Evolutionary conservation across 768 basidiomycete genomes (phyloP).

Genomic region (Suillus plorans): DNA sequence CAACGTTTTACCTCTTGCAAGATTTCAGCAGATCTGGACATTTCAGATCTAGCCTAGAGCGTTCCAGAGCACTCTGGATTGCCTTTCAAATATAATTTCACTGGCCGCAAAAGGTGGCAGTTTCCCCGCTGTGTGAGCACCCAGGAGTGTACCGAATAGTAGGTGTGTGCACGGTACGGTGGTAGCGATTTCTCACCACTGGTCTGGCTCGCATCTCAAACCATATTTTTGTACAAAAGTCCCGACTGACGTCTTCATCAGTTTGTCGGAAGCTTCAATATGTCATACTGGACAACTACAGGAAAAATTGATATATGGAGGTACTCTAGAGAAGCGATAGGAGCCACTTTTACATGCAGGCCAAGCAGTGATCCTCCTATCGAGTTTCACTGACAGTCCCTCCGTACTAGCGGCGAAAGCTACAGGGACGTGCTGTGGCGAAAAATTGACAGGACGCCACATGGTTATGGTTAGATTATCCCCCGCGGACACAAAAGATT

Average conservation of each 20-base stretch:
- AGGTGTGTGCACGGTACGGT: background rate
- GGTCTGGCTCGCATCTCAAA: background rate
- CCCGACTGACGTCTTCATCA: background rate
- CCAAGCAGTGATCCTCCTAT: background rate
- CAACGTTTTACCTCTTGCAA: no score
- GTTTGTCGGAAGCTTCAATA: background rate
- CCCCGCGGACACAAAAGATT: background rate
- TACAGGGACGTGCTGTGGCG: background rate
- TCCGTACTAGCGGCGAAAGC: background rate
- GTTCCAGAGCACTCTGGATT: no score
- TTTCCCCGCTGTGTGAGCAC: background rate
- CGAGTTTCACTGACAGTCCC: background rate
- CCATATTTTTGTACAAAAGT: background rate
- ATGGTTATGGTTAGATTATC: background rate
- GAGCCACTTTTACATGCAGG: background rate
- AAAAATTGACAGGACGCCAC: background rate
- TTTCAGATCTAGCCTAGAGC: no score
- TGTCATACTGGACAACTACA: background rate
- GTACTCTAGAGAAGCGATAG: background rate
- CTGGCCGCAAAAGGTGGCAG: no score
- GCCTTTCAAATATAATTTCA: no score
- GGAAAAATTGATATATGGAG: background rate
- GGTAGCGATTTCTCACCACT: background rate
- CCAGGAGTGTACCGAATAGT: background rate
- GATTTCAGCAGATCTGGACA: no score